Conservation (phyloP, 1,284 basidiomycete species). For the Coriolopsis trogii region DNA sequence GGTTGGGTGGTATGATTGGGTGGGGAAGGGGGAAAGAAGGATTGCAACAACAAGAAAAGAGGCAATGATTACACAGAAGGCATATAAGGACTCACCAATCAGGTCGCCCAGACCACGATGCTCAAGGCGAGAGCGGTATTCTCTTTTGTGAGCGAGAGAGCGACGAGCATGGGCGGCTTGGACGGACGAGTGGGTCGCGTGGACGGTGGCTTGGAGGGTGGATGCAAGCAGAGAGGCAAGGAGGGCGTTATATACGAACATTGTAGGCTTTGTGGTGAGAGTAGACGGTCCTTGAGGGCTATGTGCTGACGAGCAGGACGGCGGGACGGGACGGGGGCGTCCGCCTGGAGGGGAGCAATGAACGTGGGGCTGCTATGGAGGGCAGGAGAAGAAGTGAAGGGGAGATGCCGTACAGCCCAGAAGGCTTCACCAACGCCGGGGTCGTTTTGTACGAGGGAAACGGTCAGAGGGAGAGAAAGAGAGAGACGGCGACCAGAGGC, state of each 20-base stretch:
- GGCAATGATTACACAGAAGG: neutral
- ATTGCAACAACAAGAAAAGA: neutral
- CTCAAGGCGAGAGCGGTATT: constrained; percentile 8
- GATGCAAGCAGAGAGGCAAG: constrained; percentile 24
- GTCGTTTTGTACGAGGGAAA: constrained; percentile 9
- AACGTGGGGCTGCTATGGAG: constrained; percentile 32
- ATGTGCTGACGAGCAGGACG: constrained; percentile 31
- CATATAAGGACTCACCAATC: constrained; percentile 12
- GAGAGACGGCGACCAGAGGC: neutral
- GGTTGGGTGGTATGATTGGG: no score
- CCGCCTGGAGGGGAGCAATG: constrained; percentile 26
- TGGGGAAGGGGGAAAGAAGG: neutral
- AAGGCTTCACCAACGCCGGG: constrained; percentile 5
- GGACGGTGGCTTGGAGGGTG: constrained; percentile 23
- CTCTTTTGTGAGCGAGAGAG: constrained; percentile 19
- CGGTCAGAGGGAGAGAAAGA: neutral
- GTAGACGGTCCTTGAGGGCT: neutral
- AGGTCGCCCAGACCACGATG: constrained; percentile 14
- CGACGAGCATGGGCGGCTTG: constrained; percentile 29
- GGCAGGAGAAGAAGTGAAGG: constrained; percentile 20
- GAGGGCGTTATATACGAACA: constrained; percentile 23
- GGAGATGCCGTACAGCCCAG: constrained; percentile 18
- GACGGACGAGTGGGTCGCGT: constrained; percentile 27
- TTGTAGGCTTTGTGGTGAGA: constrained; percentile 11
- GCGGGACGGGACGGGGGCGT: constrained; percentile 23